Percentiles rank a stretch among this genome's conserved stretches.
Evolutionary conservation across 768 basidiomycete species (phyloP).

Genomic region (Mycena venus): DNA sequence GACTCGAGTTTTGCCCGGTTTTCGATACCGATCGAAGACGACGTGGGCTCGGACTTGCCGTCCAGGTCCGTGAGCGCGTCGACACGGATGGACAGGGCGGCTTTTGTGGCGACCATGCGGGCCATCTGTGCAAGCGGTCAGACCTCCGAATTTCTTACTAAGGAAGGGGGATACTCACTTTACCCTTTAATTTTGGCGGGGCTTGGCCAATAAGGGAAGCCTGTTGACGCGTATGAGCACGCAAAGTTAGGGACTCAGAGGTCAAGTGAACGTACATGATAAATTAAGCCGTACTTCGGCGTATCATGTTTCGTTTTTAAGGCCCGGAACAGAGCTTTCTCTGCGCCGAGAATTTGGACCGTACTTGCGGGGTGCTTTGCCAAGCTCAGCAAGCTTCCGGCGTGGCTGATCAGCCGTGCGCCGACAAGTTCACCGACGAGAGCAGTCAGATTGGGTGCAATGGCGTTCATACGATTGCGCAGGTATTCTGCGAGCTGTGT

Average conservation of each 20-base stretch:
- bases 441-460: conserved; percentile 96
- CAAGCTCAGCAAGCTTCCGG: conserved; percentile 93
- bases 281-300: conserved; percentile 99
- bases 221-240: conserved; percentile 50
- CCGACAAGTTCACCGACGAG: conserved; percentile 94
- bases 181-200: conserved; percentile 97
- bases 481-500: conserved; percentile 96
- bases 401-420: conserved; percentile 94
- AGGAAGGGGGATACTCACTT: conserved; percentile 59
- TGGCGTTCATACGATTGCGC: conserved; percentile 97
- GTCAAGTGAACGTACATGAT: conserved; percentile 87
- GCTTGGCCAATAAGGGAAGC: conserved; percentile 98
- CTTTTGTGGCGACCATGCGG: conserved; percentile 99
- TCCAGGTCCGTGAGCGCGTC: conserved; percentile 96
- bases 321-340: conserved; percentile 97
- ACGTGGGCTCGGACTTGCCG: conserved; percentile 85
- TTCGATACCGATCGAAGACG: conserved; percentile 91
- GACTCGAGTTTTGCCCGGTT: conserved; percentile 97
- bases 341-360: conserved; percentile 97
- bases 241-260: not conserved
- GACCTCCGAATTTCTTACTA: not conserved
- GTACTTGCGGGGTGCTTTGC: conserved; percentile 99
- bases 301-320: conserved; percentile 99
- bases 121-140: conserved; percentile 80
- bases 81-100: conserved; percentile 96